Conservation (phyloP, 208 protist species). For the Crithidia brevicula region DNA sequence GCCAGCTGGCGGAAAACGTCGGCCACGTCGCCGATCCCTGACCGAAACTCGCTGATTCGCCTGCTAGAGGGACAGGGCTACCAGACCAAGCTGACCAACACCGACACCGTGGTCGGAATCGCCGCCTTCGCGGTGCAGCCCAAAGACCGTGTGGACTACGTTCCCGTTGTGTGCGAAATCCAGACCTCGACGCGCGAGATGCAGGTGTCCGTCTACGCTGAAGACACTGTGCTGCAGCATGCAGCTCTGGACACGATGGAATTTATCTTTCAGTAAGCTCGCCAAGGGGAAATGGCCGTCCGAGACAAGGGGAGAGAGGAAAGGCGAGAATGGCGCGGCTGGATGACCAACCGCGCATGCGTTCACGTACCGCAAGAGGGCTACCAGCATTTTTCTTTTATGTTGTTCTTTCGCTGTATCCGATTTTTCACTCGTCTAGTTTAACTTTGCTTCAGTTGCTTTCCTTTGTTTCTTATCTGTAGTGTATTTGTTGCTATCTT, state of each 20-base stretch:
- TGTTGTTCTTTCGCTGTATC: too few relatives aligned
- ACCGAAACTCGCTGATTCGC: not conserved
- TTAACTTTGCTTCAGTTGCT: too few relatives aligned
- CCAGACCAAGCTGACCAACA: conserved; percentile 5
- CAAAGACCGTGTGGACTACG: conserved; percentile 61
- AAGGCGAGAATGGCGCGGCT: too few relatives aligned
- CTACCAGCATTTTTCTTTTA: too few relatives aligned
- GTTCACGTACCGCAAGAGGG: too few relatives aligned
- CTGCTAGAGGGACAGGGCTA: conserved; percentile 29
- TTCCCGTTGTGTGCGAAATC: conserved; percentile 63
- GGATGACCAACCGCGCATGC: too few relatives aligned
- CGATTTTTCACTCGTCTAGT: too few relatives aligned
- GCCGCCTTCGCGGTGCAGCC: conserved; percentile 71
- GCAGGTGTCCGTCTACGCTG: conserved; percentile 43
- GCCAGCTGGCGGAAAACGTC: conserved; percentile 32
- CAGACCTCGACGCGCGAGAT: conserved; percentile 33
- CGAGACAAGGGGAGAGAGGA: not conserved
- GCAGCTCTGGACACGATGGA: conserved; percentile 35
- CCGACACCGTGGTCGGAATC: conserved; percentile 43
- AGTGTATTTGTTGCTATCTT: too few relatives aligned
- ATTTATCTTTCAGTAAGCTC: conserved; percentile 25
- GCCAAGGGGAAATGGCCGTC: not conserved
- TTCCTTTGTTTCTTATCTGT: too few relatives aligned
- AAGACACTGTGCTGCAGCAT: conserved; percentile 35
- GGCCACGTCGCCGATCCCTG: conserved; percentile 13